These are phyloP conservation scores for Phytophthora parvispora DNA, from an alignment of 352 stramenopile species.

Conservation along the genomic window DNA sequence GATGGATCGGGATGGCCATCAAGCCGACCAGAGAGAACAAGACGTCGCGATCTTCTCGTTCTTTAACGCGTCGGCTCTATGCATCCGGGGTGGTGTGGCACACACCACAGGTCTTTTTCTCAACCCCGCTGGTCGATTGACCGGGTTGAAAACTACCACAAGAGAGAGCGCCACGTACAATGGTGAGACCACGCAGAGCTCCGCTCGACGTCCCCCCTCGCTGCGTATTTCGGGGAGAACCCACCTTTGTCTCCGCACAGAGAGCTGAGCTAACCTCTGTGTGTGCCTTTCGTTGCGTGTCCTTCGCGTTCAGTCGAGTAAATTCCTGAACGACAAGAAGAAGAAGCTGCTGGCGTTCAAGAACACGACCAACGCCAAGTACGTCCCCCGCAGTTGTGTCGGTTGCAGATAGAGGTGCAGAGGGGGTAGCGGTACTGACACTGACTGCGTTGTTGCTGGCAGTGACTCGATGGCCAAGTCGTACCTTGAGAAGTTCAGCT, in stretches of 20 bases:
- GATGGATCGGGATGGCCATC: not conserved
- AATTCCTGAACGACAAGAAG: conserved; percentile 32
- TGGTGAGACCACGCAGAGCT: conserved; percentile 25
- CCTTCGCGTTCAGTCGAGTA: conserved; percentile 34
- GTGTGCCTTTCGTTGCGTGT: not conserved
- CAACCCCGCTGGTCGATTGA: not conserved
- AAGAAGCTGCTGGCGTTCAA: conserved; percentile 60
- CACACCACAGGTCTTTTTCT: not conserved
- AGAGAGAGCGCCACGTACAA: conserved; percentile 29
- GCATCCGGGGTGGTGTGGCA: not conserved
- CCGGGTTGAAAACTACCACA: conserved; percentile 18
- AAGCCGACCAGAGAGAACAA: not conserved
- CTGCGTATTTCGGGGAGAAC: not conserved
- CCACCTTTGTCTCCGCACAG: not conserved
- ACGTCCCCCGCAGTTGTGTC: conserved; percentile 26
- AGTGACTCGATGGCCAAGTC: conserved; percentile 78
- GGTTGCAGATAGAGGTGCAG: not conserved
- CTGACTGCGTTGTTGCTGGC: not conserved
- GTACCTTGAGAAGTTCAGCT: conserved; percentile 85
- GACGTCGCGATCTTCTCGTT: not conserved
- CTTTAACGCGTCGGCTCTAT: not conserved
- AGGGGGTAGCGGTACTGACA: not conserved
- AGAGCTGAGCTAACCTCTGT: not conserved
- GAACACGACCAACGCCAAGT: conserved; percentile 81
- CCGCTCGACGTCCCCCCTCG: not conserved